These are phyloP conservation scores for Pichia sp. DNA, from an alignment of 1,139 yeast genomes.

Conservation along the genomic window DNA sequence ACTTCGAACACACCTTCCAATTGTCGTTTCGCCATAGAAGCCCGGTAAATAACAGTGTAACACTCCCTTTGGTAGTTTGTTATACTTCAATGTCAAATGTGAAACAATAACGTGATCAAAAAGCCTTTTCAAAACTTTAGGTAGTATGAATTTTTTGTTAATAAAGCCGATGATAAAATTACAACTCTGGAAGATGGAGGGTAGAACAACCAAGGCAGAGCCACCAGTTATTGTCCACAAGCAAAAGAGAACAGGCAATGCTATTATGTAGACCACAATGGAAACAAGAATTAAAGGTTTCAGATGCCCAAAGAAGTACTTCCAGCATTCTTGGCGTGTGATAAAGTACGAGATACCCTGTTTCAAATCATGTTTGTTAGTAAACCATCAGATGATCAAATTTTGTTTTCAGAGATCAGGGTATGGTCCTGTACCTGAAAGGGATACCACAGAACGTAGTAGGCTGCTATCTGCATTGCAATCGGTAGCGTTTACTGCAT, in stretches of 20 bases:
- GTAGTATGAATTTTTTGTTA: slow-evolving; percentile 50
- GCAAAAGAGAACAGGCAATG: slow-evolving; percentile 51
- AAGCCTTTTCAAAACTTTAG: slow-evolving; percentile 49
- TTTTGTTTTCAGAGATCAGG: neutral
- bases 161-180: slow-evolving; percentile 48
- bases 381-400: neutral
- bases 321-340: slow-evolving; percentile 26
- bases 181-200: slow-evolving; percentile 48
- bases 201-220: slow-evolving; percentile 31
- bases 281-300: slow-evolving; percentile 51
- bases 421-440: slow-evolving; percentile 1
- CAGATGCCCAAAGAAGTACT: slow-evolving; percentile 28
- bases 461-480: neutral
- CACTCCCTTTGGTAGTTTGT: slow-evolving; percentile 33
- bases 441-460: slow-evolving; percentile 8
- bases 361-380: neutral
- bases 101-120: slow-evolving; percentile 56
- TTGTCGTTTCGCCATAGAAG: slow-evolving; percentile 36
- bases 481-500: neutral
- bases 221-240: slow-evolving; percentile 53
- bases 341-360: slow-evolving; percentile 29
- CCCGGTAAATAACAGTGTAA: slow-evolving; percentile 43
- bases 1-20: slow-evolving; percentile 32
- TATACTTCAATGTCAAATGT: slow-evolving; percentile 32
- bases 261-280: slow-evolving; percentile 39